phyloP scores from a whole-genome alignment of 192 early-diverging fungal species.

The Linderina pennispora region DNA sequence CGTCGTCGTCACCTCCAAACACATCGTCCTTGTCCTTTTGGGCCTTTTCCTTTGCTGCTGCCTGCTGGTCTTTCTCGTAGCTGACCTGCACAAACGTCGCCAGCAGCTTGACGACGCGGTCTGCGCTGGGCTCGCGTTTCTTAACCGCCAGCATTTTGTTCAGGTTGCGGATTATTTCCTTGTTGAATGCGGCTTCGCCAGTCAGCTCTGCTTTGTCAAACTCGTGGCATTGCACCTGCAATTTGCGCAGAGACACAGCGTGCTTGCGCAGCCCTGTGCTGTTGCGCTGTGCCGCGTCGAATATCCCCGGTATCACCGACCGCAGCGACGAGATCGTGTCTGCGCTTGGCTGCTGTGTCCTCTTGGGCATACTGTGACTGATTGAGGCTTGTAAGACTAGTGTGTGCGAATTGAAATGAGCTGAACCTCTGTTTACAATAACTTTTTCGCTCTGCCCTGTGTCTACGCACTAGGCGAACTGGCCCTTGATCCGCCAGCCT shows the following conservation, averaged over 20 bases:
- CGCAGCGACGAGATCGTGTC: constrained; percentile 43
- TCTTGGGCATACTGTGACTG: no score
- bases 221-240: constrained; percentile 55
- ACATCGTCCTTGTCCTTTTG: constrained; percentile 24
- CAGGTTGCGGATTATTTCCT: constrained; percentile 73
- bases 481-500: no score
- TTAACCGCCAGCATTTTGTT: constrained; percentile 71
- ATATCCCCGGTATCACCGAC: constrained; percentile 57
- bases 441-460: no score
- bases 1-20: constrained; percentile 14
- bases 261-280: constrained; percentile 63
- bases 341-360: constrained; percentile 22
- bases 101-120: constrained; percentile 68
- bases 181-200: constrained; percentile 65
- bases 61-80: constrained; percentile 52
- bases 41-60: constrained; percentile 12
- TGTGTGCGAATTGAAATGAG: background rate
- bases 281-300: constrained; percentile 68
- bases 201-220: constrained; percentile 25
- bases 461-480: no score
- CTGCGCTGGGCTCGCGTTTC: constrained; percentile 63
- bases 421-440: no score
- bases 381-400: constrained; percentile 2
- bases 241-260: constrained; percentile 65
- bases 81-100: constrained; percentile 68